A percentile compares a stretch with the other conserved stretches of the same genome.
Conservation (phyloP, 2,329 filamentous ascomycete genomes). For the Exophiala phaeomuriformis region DNA sequence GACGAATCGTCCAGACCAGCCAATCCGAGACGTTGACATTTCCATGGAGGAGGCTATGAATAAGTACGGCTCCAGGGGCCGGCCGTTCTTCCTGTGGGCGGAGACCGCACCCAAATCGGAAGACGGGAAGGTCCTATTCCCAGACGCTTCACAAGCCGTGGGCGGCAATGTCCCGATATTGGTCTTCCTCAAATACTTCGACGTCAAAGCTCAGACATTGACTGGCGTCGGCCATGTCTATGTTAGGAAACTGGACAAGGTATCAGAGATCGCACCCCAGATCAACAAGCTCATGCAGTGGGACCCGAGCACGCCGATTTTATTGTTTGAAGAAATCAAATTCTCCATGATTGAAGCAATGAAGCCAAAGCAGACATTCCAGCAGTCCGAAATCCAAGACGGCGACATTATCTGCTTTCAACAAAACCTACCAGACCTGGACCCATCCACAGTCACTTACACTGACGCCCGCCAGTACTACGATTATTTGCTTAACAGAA, state of each 20-base stretch:
- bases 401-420: slow-evolving; percentile 97
- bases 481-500: slow-evolving; percentile 82
- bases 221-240: slow-evolving; percentile 77
- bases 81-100: slow-evolving; percentile 72
- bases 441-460: slow-evolving; percentile 43
- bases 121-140: slow-evolving; percentile 64
- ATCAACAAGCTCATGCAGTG: slow-evolving; percentile 82
- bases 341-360: slow-evolving; percentile 93
- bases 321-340: slow-evolving; percentile 95
- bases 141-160: slow-evolving; percentile 33
- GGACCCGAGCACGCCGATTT: slow-evolving; percentile 64
- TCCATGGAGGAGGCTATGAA: slow-evolving; percentile 67
- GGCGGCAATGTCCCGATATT: slow-evolving; percentile 55
- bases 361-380: slow-evolving; percentile 82
- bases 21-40: slow-evolving; percentile 68
- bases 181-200: slow-evolving; percentile 88
- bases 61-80: slow-evolving; percentile 62
- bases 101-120: slow-evolving; percentile 62
- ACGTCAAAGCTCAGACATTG: slow-evolving; percentile 66
- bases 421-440: slow-evolving; percentile 44
- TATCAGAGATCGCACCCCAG: slow-evolving; percentile 69
- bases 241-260: slow-evolving; percentile 77
- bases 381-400: slow-evolving; percentile 89
- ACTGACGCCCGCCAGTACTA: slow-evolving; percentile 78
- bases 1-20: slow-evolving; percentile 82